Base-by-base conservation (phyloP, 1,284 basidiomycete species). In the Hypsizygus ulmarius region DNA sequence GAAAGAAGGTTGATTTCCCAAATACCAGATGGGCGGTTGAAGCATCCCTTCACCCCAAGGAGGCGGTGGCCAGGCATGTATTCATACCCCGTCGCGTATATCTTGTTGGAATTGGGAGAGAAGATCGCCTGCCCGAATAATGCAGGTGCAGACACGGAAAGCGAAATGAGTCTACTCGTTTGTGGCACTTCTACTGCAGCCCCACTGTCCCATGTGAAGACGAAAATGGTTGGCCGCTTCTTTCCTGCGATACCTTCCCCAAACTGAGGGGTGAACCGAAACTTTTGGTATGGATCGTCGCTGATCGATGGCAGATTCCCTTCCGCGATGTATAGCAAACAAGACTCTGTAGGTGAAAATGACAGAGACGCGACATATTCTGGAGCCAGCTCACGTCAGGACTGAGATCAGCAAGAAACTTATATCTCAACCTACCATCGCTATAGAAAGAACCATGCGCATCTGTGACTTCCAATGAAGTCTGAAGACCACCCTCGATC, bases 41-140 rank as follows among this genome's bases (percentile, higher is more conserved):
- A 73, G 62, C 87, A 90, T 14, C 69, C 72, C 47, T 76, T 78
- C 48, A 84, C 61, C 0, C 87, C 87, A 5, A 88, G 68, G 18
- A 80, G 57, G 41, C 78, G 73, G 5, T 76, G 78, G 42, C 87
- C 84, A 1, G 60, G 55, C 0, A 75, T 75, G 44, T 74, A 69
- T 41, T 82, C 78, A 57, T 82, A 85, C 0, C 82, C 85, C 1
- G 81, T 83, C 0, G 78, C 78, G 45, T 78, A 77, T 5, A 89
- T 61, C 21, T 70, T 56, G 11, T 75, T 69, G 0, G 63, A 59
- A 3, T 63, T 48, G 0, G 66, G 60, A 7, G 64, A 68, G 58
- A 87, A 85, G 2, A 73, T 61, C 0, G 75, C 75, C 55, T 87
- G 84, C 3, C 78, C 82, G 43, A 84, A 75, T 3, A 77, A 65